Evolutionary conservation across 495 filamentous ascomycete species (phyloP).

Genomic region (Xylaria acuta): DNA sequence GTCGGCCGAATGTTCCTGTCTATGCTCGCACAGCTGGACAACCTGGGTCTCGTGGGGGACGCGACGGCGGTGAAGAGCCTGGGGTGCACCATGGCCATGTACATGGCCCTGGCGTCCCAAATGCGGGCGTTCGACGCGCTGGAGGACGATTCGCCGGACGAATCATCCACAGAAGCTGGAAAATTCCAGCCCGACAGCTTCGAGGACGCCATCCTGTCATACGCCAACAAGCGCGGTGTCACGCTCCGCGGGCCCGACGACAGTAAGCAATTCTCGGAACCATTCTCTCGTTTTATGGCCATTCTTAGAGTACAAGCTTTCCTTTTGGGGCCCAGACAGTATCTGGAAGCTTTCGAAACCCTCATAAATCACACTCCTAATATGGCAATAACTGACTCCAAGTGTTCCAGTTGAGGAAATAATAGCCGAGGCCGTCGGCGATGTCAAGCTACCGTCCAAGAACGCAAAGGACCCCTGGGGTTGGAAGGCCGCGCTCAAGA

Average conservation of each 20-base stretch:
- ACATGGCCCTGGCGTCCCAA: constrained; percentile 28
- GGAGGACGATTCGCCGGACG: background rate
- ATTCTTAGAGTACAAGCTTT: no score
- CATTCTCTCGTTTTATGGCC: no score
- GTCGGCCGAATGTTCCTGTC: constrained; percentile 46
- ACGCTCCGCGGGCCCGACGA: constrained; percentile 37
- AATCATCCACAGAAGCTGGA: background rate
- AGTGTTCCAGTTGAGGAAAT: constrained; percentile 40
- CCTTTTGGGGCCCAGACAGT: no score
- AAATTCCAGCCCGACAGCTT: constrained; percentile 32
- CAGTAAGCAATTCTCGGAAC: no score
- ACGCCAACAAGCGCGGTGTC: constrained; percentile 38
- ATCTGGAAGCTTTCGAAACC: no score
- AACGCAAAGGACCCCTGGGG: constrained; percentile 37
- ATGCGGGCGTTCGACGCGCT: constrained; percentile 19
- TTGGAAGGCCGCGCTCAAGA: constrained; percentile 29
- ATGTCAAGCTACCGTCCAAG: constrained; percentile 36
- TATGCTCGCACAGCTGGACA: constrained; percentile 46
- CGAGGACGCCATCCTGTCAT: constrained; percentile 38
- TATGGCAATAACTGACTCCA: no score
- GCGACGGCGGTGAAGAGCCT: constrained; percentile 41
- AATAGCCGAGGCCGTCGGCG: constrained; percentile 22
- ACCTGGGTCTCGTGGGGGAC: constrained; percentile 32
- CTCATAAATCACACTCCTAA: no score
- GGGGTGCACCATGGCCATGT: constrained; percentile 45